A percentile compares a stretch with the other conserved stretches of the same genome.
Conservation (phyloP, 345 rosid species). For the sweet orange (Citrus sinensis) region DVS_A1.0 CM039161.1:24619501-24620000, state of each 20-base stretch:
- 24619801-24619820: conserved; percentile 61
- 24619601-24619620: conserved; percentile 55
- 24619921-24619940: neutral
- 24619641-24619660: conserved; percentile 66
- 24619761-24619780: conserved; percentile 57
- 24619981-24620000: neutral
- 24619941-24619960: neutral
- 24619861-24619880: conserved; percentile 37
- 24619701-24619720: conserved; percentile 56
- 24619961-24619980: neutral
- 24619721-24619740: conserved; percentile 52
- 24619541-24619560: neutral
- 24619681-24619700: conserved; percentile 68
- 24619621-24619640: conserved; percentile 59
- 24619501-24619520: neutral
- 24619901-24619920: conserved; percentile 14
- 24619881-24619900: conserved; percentile 24
- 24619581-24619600: conserved; percentile 33
- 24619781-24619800: conserved; percentile 64
- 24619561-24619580: conserved; percentile 30
- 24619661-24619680: conserved; percentile 79
- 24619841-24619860: conserved; percentile 54
- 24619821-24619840: conserved; percentile 53
- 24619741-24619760: conserved; percentile 48
- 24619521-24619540: neutral